phyloP scores from a whole-genome alignment of 352 stramenopile species.

The Phytophthora litchii region DNA sequence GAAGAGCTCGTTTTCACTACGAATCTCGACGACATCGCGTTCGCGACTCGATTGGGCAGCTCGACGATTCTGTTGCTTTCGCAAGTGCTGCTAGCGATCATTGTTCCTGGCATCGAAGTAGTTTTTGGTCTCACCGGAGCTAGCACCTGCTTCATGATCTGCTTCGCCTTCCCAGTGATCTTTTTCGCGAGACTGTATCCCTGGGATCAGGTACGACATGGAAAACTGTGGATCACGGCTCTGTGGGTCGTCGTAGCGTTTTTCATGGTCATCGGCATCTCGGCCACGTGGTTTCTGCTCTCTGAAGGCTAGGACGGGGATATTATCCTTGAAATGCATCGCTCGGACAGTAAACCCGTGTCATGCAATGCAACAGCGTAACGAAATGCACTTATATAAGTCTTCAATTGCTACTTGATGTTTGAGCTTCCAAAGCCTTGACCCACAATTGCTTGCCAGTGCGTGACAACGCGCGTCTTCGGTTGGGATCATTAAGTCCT shows the following conservation, averaged over 20 bases:
- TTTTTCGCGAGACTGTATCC: conserved; percentile 69
- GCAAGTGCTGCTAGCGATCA: conserved; percentile 57
- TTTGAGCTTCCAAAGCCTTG: conserved; percentile 26
- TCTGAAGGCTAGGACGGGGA: conserved; percentile 21
- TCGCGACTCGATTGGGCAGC: conserved; percentile 51
- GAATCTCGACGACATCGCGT: conserved; percentile 50
- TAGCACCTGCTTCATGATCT: conserved; percentile 75
- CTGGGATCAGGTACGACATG: conserved; percentile 42
- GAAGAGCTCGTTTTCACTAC: conserved; percentile 63
- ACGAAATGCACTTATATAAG: conserved; percentile 13
- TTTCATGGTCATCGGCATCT: conserved; percentile 43
- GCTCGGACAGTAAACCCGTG: background rate
- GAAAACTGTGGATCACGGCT: conserved; percentile 39
- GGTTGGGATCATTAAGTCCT: conserved; percentile 13
- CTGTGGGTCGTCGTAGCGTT: conserved; percentile 47
- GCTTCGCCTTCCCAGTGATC: conserved; percentile 72
- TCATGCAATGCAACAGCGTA: conserved; percentile 2
- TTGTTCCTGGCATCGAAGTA: conserved; percentile 69
- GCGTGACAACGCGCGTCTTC: conserved; percentile 22
- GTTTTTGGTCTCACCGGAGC: conserved; percentile 73
- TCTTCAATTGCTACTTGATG: conserved; percentile 5
- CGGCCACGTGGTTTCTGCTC: conserved; percentile 34
- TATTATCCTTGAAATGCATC: conserved; percentile 9
- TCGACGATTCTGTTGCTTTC: conserved; percentile 64
- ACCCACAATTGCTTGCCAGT: conserved; percentile 35